phyloP scores from a whole-genome alignment of 169 alveolate genomes.

The Plasmodium knowlesi region DNA sequence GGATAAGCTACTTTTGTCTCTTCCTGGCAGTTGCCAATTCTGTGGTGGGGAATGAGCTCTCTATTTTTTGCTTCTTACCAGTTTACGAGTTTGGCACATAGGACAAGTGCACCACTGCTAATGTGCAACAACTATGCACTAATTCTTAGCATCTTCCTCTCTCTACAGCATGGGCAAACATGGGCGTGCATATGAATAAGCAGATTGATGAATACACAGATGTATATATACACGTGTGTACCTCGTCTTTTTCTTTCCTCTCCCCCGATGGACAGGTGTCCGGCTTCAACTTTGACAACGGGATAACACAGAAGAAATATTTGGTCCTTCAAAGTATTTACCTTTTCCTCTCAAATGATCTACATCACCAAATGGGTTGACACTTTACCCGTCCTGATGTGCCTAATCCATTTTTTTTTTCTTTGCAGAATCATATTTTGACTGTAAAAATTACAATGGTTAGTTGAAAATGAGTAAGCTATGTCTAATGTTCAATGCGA shows the following conservation, averaged over 20 bases:
- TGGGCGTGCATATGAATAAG: neutral
- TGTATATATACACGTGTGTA: neutral
- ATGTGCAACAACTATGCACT: neutral
- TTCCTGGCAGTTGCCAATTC: neutral
- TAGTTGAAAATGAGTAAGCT: neutral
- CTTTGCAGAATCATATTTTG: conserved; percentile 14
- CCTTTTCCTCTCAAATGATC: neutral
- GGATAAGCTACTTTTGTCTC: neutral
- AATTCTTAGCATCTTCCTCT: neutral
- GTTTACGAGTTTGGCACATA: neutral
- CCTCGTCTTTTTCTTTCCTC: neutral
- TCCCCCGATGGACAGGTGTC: conserved; percentile 10
- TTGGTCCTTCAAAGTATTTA: conserved; percentile 35
- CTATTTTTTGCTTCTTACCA: neutral
- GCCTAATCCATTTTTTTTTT: neutral
- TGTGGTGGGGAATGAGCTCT: neutral
- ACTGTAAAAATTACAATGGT: conserved; percentile 72
- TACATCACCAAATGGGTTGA: neutral
- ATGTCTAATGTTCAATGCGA: neutral
- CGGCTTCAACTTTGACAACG: conserved; percentile 42
- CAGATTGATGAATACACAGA: neutral
- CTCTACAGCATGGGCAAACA: neutral
- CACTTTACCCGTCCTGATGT: neutral
- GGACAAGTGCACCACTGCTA: neutral
- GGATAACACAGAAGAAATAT: conserved; percentile 26